Conservation (phyloP, 208 protist species). For the Leishmania mexicana region DNA sequence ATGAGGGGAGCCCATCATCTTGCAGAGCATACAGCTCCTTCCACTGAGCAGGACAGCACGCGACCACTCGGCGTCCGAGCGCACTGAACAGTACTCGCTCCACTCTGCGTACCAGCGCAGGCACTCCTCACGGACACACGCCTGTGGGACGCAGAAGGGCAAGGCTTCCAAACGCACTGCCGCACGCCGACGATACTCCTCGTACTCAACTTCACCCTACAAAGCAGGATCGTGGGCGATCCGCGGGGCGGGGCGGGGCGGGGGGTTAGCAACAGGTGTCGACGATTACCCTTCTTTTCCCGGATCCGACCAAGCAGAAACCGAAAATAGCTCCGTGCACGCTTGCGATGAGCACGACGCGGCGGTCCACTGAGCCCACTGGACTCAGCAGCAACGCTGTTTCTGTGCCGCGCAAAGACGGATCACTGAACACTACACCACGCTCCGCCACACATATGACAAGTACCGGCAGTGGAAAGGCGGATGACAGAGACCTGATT, state of each 20-base stretch:
- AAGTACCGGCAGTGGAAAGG: neutral
- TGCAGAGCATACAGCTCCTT: neutral
- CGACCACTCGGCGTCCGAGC: neutral
- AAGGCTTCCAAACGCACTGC: neutral
- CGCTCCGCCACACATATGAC: constrained; percentile 5
- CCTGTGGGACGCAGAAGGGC: neutral
- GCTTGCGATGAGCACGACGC: constrained; percentile 4
- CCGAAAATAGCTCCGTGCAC: no score
- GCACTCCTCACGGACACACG: neutral
- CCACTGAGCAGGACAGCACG: neutral
- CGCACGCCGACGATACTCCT: neutral
- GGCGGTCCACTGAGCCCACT: neutral
- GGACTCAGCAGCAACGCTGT: constrained; percentile 10
- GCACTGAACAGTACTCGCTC: neutral
- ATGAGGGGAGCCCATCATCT: neutral
- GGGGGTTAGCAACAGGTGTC: neutral
- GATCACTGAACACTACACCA: constrained; percentile 13
- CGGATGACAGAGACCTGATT: constrained; percentile 45
- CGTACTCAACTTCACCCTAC: no score
- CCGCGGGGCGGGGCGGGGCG: neutral
- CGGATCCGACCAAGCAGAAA: neutral
- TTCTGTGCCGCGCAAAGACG: constrained; percentile 5
- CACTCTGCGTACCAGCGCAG: neutral
- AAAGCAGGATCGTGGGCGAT: neutral
- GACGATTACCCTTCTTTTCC: neutral